Percentiles rank a stretch among this genome's conserved stretches.
phyloP scores from a whole-genome alignment of 2,329 filamentous ascomycete genomes.

The Zasmidium cellare region DNA sequence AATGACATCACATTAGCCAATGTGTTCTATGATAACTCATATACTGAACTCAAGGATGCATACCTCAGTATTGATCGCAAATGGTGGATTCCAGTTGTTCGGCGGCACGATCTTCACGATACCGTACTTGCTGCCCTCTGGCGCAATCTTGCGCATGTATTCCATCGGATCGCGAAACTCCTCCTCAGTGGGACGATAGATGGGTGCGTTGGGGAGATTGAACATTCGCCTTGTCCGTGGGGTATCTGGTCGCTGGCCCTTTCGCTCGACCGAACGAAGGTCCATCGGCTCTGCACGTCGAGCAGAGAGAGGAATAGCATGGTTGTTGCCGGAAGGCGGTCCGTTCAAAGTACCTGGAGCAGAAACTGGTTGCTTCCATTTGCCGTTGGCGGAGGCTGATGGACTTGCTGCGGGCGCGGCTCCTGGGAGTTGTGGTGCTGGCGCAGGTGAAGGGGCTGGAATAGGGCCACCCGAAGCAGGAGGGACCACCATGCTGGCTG shows the following conservation, averaged over 20 bases:
- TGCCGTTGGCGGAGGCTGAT: neutral
- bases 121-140: conserved; percentile 83
- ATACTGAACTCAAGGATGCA: conserved; percentile 6
- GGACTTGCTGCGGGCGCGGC: conserved; percentile 18
- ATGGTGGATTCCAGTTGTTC: conserved; percentile 88
- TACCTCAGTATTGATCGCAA: conserved; percentile 97
- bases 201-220: conserved; percentile 84
- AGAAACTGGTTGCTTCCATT: conserved; percentile 23
- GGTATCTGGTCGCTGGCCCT: conserved; percentile 74
- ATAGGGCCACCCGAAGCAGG: conserved; percentile 23
- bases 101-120: conserved; percentile 96
- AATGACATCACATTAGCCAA: conserved; percentile 27
- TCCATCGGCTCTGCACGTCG: conserved; percentile 71
- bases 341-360: conserved; percentile 35
- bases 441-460: neutral
- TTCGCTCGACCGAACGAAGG: conserved; percentile 84
- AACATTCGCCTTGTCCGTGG: conserved; percentile 55
- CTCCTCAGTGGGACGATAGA: conserved; percentile 84
- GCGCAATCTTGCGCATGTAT: conserved; percentile 88
- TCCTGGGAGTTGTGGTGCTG: neutral
- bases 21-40: neutral
- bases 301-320: conserved; percentile 61
- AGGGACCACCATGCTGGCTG: conserved; percentile 31
- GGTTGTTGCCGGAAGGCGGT: conserved; percentile 41
- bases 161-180: conserved; percentile 93